A percentile compares a stretch with the other conserved stretches of the same genome.
phyloP scores from a whole-genome alignment of 768 basidiomycete species.

The Leccinum incarnatum region DNA sequence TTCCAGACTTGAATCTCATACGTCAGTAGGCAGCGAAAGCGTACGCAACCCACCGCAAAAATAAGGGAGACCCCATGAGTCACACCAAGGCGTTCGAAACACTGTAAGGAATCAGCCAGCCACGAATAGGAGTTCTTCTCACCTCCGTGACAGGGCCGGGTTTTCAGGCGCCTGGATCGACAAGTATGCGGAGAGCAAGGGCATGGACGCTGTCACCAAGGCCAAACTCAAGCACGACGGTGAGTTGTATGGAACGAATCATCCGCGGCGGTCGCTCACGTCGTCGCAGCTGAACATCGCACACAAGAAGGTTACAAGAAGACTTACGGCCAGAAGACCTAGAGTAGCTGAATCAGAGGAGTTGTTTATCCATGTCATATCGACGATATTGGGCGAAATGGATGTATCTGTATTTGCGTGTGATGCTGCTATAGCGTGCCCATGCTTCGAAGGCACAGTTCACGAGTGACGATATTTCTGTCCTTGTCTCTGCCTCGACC shows the following conservation, averaged over 20 bases:
- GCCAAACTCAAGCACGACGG: conserved; percentile 24
- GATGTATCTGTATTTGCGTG: conserved; percentile 13
- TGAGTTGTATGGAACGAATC: conserved; percentile 3
- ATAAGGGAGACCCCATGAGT: conserved; percentile 21
- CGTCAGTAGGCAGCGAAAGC: conserved; percentile 28
- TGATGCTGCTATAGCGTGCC: conserved; percentile 47
- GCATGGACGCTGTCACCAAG: conserved; percentile 16
- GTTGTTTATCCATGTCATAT: background rate
- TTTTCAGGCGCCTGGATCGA: conserved; percentile 30
- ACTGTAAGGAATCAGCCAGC: conserved; percentile 14
- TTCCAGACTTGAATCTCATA: background rate
- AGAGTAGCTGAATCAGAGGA: conserved; percentile 15
- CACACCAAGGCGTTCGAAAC: conserved; percentile 24
- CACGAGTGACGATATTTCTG: conserved; percentile 65
- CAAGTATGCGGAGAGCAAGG: conserved; percentile 24
- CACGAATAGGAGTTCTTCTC: background rate
- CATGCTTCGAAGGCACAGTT: conserved; percentile 71
- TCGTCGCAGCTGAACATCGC: conserved; percentile 13
- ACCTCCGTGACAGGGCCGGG: conserved; percentile 19
- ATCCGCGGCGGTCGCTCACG: background rate
- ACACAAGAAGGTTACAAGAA: background rate
- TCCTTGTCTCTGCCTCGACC: conserved; percentile 74
- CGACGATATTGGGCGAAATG: background rate
- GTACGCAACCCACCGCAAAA: conserved; percentile 23
- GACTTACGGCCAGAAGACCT: background rate